Evolutionary conservation across 176 grass and related monocot species (phyloP).

Genomic region (Otatea glauca): DNA sequence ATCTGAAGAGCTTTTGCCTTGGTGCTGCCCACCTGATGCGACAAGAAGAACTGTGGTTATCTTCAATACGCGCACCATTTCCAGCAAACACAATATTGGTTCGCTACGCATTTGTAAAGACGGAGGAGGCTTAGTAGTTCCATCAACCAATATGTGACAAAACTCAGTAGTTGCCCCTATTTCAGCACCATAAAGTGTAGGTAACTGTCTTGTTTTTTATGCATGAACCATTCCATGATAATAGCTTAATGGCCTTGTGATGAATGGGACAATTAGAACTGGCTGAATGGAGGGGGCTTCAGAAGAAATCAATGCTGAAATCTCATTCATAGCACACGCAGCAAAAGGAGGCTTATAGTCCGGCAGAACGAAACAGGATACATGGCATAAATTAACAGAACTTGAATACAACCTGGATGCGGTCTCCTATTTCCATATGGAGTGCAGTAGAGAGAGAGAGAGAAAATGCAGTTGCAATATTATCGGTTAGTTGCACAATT

Average conservation of each 20-base stretch:
- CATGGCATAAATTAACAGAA: constrained; percentile 57
- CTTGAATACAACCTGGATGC: constrained; percentile 27
- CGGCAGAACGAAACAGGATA: constrained; percentile 73
- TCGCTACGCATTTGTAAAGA: constrained; percentile 72
- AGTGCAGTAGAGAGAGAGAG: not conserved
- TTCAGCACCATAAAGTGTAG: constrained; percentile 58
- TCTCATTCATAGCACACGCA: constrained; percentile 78
- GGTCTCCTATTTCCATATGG: not conserved
- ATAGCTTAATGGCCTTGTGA: constrained; percentile 50
- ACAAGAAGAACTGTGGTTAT: constrained; percentile 68
- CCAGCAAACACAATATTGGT: constrained; percentile 74
- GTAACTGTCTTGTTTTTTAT: constrained; percentile 38
- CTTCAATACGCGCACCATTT: constrained; percentile 72
- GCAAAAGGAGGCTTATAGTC: constrained; percentile 80
- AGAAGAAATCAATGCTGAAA: constrained; percentile 67
- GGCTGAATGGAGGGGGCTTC: constrained; percentile 38
- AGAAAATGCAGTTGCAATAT: not conserved
- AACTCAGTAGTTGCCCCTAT: constrained; percentile 67
- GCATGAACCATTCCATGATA: constrained; percentile 37
- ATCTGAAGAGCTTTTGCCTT: constrained; percentile 50
- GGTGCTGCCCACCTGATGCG: constrained; percentile 49
- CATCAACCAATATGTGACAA: constrained; percentile 52
- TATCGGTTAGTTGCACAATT: not conserved
- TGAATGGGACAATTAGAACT: constrained; percentile 70
- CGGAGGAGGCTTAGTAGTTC: constrained; percentile 55